These are phyloP conservation scores for Septoria petroselini DNA, from an alignment of 2,329 filamentous ascomycete genomes.

Conservation along the genomic window DNA sequence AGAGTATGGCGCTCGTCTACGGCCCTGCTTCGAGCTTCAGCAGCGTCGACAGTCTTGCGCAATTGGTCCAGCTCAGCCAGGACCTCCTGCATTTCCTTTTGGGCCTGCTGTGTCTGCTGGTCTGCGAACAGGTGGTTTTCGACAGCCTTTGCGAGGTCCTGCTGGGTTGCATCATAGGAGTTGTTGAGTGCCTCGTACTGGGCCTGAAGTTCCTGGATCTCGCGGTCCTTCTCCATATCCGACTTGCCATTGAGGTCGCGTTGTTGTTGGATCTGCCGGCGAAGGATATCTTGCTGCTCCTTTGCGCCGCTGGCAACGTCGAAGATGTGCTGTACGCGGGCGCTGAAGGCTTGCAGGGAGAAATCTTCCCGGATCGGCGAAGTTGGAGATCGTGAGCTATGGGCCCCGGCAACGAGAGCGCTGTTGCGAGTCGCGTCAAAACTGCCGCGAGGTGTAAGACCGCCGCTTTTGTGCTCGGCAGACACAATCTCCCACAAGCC, in stretches of 20 bases:
- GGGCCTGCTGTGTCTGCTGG: conserved; percentile 32
- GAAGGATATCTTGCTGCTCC: conserved; percentile 84
- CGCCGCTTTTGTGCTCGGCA: conserved; percentile 36
- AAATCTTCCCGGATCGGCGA: conserved; percentile 51
- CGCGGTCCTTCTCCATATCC: conserved; percentile 55
- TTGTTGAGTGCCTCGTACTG: conserved; percentile 31
- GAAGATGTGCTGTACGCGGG: conserved; percentile 76
- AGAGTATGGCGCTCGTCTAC: conserved; percentile 35
- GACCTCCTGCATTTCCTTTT: conserved; percentile 43
- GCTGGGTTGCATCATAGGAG: conserved; percentile 31
- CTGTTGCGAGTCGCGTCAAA: conserved; percentile 54
- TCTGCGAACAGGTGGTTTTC: conserved; percentile 32
- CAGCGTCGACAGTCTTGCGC: conserved; percentile 32
- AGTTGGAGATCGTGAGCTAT: conserved; percentile 24
- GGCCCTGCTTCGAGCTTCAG: conserved; percentile 36
- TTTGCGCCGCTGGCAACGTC: conserved; percentile 71
- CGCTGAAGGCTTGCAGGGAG: conserved; percentile 70
- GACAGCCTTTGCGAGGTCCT: conserved; percentile 34
- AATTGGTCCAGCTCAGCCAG: conserved; percentile 39
- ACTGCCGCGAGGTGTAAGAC: conserved; percentile 53
- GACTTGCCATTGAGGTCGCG: conserved; percentile 87
- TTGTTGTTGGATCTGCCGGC: conserved; percentile 92
- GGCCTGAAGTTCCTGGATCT: conserved; percentile 33
- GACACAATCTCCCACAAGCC: conserved; percentile 55
- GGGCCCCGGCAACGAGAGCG: conserved; percentile 10